These are phyloP conservation scores for Dioszegia aurantiaca DNA, from an alignment of 768 basidiomycete genomes.

Conservation along the genomic window DNA sequence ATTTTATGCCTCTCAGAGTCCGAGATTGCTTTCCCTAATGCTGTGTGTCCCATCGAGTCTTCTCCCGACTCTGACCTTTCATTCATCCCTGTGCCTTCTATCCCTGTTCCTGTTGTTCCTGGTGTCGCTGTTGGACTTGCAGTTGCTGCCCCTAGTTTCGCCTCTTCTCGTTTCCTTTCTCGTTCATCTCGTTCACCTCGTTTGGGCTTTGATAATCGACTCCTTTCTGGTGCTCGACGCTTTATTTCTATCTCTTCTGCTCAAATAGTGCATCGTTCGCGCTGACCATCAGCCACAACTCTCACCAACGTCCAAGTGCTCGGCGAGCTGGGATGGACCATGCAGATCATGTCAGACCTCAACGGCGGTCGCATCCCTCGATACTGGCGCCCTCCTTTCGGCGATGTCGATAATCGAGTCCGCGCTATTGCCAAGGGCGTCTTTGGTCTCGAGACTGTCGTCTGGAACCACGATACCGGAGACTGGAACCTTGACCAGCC, in stretches of 20 bases:
- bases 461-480: slow-evolving; percentile 75
- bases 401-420: slow-evolving; percentile 73
- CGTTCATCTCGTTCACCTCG: no score
- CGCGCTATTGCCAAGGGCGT: slow-evolving; percentile 79
- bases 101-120: background rate
- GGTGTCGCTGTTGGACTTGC: no score
- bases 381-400: slow-evolving; percentile 61
- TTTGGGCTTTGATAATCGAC: no score
- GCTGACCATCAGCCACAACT: slow-evolving; percentile 38
- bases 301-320: slow-evolving; percentile 66
- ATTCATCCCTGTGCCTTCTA: background rate
- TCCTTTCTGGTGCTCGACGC: no score
- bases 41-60: no score
- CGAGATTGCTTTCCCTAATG: background rate
- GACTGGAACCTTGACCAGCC: slow-evolving; percentile 67
- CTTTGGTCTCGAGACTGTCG: slow-evolving; percentile 76
- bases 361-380: slow-evolving; percentile 70
- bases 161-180: no score
- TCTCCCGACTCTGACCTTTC: no score
- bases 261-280: background rate
- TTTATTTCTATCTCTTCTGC: background rate
- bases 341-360: slow-evolving; percentile 72
- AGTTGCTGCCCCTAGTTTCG: no score
- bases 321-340: slow-evolving; percentile 77
- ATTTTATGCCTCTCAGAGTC: background rate